Evolutionary conservation across 352 stramenopile species (phyloP).

Genomic region (Phytophthora pseudosyringae): DNA sequence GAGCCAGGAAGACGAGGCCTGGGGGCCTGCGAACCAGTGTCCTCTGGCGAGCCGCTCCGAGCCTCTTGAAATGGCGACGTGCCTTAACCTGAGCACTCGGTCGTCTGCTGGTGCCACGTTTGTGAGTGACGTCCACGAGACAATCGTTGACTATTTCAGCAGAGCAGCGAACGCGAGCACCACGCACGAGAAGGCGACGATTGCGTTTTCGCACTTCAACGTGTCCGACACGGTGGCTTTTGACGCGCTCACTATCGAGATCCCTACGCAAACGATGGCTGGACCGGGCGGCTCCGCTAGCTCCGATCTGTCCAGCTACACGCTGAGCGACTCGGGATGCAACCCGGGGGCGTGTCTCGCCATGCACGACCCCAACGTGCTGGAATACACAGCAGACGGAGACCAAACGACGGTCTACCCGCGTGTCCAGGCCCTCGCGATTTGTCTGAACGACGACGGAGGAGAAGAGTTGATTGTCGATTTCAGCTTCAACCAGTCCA

Average conservation of each 20-base stretch:
- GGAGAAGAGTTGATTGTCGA: conserved; percentile 5
- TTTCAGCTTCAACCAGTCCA: neutral
- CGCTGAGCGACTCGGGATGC: neutral
- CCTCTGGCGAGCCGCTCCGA: neutral
- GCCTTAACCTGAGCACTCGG: conserved; percentile 6
- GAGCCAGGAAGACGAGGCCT: neutral
- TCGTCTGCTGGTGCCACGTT: neutral
- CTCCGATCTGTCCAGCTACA: conserved; percentile 5
- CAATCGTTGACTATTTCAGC: conserved; percentile 10
- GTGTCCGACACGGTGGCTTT: conserved; percentile 3
- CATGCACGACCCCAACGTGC: neutral
- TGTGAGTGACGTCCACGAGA: neutral
- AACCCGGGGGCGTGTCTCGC: conserved; percentile 3
- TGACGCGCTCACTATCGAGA: conserved; percentile 16
- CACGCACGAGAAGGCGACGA: conserved; percentile 9
- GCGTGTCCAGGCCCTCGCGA: conserved; percentile 21
- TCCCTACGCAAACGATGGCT: conserved; percentile 10
- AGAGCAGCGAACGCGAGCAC: conserved; percentile 10
- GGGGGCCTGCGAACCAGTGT: neutral
- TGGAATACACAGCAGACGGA: neutral
- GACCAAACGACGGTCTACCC: conserved; percentile 10
- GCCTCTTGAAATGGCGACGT: conserved; percentile 7
- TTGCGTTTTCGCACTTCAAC: conserved; percentile 18
- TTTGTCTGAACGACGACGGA: conserved; percentile 15
- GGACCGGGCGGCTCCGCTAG: neutral